These are phyloP conservation scores for Crucihimalaya himalaica DNA, from an alignment of 345 rosid species.

Conservation along the genomic window DNA sequence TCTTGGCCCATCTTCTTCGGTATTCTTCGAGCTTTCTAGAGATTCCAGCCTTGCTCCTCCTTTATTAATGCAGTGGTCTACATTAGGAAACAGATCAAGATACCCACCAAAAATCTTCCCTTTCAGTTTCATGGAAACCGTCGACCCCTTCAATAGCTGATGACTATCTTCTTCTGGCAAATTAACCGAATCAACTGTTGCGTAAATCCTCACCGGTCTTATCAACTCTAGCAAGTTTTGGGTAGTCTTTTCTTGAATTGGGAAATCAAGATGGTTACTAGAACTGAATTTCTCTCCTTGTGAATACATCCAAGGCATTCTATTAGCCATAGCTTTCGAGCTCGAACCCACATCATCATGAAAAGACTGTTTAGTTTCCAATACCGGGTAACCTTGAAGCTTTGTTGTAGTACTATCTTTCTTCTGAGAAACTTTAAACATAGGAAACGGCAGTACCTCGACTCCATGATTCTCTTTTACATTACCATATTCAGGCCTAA, in stretches of 20 bases:
- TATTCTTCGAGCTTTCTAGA: slow-evolving; percentile 58
- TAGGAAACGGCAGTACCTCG: slow-evolving; percentile 31
- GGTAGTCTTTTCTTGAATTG: slow-evolving; percentile 49
- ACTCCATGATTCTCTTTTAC: slow-evolving; percentile 20
- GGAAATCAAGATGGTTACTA: slow-evolving; percentile 38
- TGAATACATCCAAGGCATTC: slow-evolving; percentile 31
- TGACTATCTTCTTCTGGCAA: slow-evolving; percentile 45
- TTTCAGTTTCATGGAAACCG: slow-evolving; percentile 47
- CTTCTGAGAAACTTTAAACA: slow-evolving; percentile 40
- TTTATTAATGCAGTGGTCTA: slow-evolving; percentile 38
- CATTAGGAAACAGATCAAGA: slow-evolving; percentile 51
- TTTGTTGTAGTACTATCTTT: neutral
- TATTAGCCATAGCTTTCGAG: slow-evolving; percentile 45
- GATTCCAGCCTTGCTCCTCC: slow-evolving; percentile 59
- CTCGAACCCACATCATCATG: slow-evolving; percentile 45
- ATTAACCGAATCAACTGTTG: slow-evolving; percentile 52
- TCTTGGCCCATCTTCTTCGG: slow-evolving; percentile 41
- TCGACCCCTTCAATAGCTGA: slow-evolving; percentile 44
- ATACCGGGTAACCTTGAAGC: neutral
- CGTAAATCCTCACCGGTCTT: slow-evolving; percentile 49
- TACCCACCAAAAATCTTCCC: slow-evolving; percentile 48
- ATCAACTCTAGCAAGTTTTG: slow-evolving; percentile 32
- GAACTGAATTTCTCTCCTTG: slow-evolving; percentile 29
- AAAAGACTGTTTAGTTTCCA: slow-evolving; percentile 23
- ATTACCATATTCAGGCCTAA: slow-evolving; percentile 18